Conservation (phyloP, 208 protist species). For the Crithidia fasciculata region DNA sequence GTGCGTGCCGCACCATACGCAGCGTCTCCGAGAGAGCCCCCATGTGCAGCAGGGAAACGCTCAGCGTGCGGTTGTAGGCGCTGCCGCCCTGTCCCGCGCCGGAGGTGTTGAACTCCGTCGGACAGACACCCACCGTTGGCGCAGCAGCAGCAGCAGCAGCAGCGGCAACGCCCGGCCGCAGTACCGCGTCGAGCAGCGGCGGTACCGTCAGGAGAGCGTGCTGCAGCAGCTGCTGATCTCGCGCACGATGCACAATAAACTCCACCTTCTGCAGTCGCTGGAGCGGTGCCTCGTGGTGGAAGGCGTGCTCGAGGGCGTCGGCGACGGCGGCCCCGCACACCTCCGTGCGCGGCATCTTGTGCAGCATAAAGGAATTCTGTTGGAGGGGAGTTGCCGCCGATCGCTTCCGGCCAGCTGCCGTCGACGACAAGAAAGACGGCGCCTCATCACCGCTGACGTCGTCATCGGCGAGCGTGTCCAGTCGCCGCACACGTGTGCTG, state of each 20-base stretch:
- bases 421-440: too few species aligned
- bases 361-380: background rate
- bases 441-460: too few species aligned
- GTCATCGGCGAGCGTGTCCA: too few species aligned
- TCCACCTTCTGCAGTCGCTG: conserved; percentile 30
- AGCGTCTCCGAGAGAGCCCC: conserved; percentile 31
- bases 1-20: conserved; percentile 15
- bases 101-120: conserved; percentile 26
- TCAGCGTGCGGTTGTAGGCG: conserved; percentile 38
- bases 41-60: conserved; percentile 27
- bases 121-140: background rate
- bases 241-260: conserved; percentile 23
- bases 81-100: conserved; percentile 18
- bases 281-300: conserved; percentile 22
- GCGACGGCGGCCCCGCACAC: conserved; percentile 19
- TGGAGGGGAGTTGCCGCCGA: background rate
- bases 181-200: conserved; percentile 5
- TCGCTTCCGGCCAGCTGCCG: background rate
- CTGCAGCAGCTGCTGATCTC: conserved; percentile 9
- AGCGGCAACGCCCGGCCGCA: background rate
- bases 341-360: conserved; percentile 14
- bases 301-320: conserved; percentile 22
- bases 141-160: background rate
- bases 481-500: too few species aligned
- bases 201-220: conserved; percentile 29